These are phyloP conservation scores for Conticribra weissflogii DNA, from an alignment of 108 stramenopile genomes.

Conservation along the genomic window DNA sequence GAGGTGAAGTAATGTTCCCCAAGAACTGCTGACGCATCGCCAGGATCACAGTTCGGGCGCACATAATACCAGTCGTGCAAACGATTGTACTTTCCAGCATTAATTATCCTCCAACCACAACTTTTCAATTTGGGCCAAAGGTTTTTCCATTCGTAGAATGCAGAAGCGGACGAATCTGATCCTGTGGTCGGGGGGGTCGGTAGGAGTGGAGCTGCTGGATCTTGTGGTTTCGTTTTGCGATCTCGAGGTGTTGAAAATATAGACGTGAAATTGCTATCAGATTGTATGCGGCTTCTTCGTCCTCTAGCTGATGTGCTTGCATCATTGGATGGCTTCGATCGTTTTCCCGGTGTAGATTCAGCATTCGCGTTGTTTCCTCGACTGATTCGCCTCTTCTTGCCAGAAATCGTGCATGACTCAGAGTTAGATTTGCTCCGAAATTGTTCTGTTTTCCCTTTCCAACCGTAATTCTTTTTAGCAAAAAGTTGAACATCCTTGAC, in stretches of 20 bases:
- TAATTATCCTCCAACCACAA: constrained; percentile 30
- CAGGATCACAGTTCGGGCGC: constrained; percentile 34
- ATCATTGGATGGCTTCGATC: not conserved
- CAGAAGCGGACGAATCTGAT: not conserved
- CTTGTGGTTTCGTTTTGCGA: constrained; percentile 40
- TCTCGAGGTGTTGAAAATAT: too few species aligned
- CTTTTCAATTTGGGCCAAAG: constrained; percentile 35
- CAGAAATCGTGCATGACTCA: not conserved
- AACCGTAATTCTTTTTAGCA: constrained; percentile 43
- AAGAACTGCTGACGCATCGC: constrained; percentile 13
- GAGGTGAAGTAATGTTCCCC: constrained; percentile 33
- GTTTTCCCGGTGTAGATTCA: not conserved
- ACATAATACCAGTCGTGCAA: constrained; percentile 47
- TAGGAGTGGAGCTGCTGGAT: constrained; percentile 36
- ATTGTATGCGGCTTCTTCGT: too few species aligned
- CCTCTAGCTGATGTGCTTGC: too few species aligned
- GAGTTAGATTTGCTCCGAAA: too few species aligned
- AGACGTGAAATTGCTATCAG: too few species aligned
- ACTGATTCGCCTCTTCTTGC: not conserved
- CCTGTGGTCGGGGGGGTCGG: constrained; percentile 17
- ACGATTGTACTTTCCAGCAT: constrained; percentile 31
- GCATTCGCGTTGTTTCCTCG: not conserved
- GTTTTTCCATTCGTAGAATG: constrained; percentile 28
- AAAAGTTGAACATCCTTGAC: constrained; percentile 36
- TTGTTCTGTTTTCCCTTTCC: constrained; percentile 21